Evolutionary conservation across 2,329 filamentous ascomycete genomes (phyloP).

Genomic region (Blastomyces emzantsi): DNA sequence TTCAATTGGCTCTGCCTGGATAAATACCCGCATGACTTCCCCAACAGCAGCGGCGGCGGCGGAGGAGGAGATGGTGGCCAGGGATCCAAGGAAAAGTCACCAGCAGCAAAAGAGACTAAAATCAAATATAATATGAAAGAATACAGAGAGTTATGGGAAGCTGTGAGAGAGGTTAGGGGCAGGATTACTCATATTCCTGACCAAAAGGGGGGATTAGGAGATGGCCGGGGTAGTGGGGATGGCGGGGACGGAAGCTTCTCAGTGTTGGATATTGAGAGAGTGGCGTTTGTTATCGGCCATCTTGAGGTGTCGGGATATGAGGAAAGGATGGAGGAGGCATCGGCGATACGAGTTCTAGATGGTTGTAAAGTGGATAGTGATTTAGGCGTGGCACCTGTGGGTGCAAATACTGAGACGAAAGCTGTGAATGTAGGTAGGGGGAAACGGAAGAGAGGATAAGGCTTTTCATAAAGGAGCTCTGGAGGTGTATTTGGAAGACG

Average conservation of each 20-base stretch:
- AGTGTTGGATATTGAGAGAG: slow-evolving; percentile 29
- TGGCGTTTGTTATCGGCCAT: slow-evolving; percentile 32
- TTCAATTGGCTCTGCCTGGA: slow-evolving; percentile 32
- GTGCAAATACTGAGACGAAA: neutral
- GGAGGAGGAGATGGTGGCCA: neutral
- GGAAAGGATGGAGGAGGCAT: neutral
- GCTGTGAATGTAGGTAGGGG: neutral
- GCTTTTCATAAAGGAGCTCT: no score
- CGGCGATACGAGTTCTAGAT: neutral
- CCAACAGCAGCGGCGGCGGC: neutral
- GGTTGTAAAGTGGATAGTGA: neutral
- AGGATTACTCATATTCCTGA: slow-evolving; percentile 19
- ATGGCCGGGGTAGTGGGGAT: slow-evolving; percentile 7
- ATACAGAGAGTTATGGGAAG: slow-evolving; percentile 29
- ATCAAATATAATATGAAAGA: slow-evolving; percentile 36
- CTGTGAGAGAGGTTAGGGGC: slow-evolving; percentile 18
- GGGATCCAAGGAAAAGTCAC: slow-evolving; percentile 1
- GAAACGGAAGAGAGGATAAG: slow-evolving; percentile 1
- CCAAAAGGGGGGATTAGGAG: neutral
- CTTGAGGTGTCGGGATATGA: slow-evolving; percentile 23
- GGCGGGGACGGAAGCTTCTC: slow-evolving; percentile 18
- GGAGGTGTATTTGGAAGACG: no score
- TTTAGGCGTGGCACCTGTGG: neutral
- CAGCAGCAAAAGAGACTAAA: slow-evolving; percentile 20
- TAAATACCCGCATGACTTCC: slow-evolving; percentile 16